Conservation (phyloP, 2,329 filamentous ascomycete genomes). For the Apiospora aurea region DNA sequence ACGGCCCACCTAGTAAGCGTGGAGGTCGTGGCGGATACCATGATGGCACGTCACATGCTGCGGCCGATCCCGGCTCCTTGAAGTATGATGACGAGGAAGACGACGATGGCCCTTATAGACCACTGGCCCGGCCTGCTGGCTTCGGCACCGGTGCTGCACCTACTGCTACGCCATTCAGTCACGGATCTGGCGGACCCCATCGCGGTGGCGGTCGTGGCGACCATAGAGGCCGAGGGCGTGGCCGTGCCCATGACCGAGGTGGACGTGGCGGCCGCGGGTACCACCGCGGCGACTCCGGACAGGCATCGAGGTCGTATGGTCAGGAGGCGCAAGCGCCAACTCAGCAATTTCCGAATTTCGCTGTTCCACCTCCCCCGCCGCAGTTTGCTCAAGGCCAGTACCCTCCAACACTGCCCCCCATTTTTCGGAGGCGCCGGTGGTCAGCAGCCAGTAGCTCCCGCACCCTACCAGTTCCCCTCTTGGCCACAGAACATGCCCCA, state of each 20-base stretch:
- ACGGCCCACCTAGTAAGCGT: slow-evolving; percentile 44
- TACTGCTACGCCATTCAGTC: slow-evolving; percentile 48
- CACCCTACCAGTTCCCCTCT: slow-evolving; percentile 52
- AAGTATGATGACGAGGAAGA: slow-evolving; percentile 77
- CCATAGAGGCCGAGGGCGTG: slow-evolving; percentile 53
- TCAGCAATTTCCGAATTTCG: slow-evolving; percentile 29
- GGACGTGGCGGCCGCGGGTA: slow-evolving; percentile 50
- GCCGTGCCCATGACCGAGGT: slow-evolving; percentile 45
- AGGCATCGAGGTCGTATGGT: slow-evolving; percentile 43
- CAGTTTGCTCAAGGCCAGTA: slow-evolving; percentile 45
- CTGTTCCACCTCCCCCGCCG: slow-evolving; percentile 37
- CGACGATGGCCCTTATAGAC: slow-evolving; percentile 72
- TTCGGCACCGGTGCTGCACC: slow-evolving; percentile 58
- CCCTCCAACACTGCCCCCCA: slow-evolving; percentile 33
- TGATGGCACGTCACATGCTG: slow-evolving; percentile 42
- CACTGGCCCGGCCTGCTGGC: slow-evolving; percentile 71
- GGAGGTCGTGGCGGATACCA: slow-evolving; percentile 23
- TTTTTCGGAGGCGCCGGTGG: slow-evolving; percentile 47
- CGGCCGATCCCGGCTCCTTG: slow-evolving; percentile 48
- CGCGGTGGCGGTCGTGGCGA: slow-evolving; percentile 51
- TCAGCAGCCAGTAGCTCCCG: slow-evolving; percentile 46
- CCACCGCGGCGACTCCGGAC: slow-evolving; percentile 51
- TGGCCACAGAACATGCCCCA: slow-evolving; percentile 48
- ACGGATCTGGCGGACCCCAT: slow-evolving; percentile 34
- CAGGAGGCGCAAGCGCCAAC: slow-evolving; percentile 47